Evolutionary conservation across 1,284 basidiomycete species (phyloP).

Genomic region (Abortiporus biennis): DNA sequence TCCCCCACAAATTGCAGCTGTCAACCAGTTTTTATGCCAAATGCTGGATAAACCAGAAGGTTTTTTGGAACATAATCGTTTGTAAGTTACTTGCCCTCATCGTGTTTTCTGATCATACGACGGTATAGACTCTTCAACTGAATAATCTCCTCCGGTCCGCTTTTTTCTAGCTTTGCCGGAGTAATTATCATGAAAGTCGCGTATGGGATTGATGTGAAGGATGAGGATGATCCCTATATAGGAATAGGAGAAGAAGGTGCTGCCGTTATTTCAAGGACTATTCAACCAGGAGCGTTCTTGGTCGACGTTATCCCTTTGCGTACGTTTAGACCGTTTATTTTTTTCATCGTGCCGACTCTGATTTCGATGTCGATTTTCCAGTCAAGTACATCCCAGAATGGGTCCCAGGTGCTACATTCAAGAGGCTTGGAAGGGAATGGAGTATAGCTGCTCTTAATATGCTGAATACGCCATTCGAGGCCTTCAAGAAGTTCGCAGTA

Average conservation of each 20-base stretch:
- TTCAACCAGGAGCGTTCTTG: slow-evolving; percentile 16
- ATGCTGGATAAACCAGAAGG: slow-evolving; percentile 21
- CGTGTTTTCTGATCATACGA: neutral
- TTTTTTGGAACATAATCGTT: slow-evolving; percentile 18
- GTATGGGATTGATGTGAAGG: slow-evolving; percentile 19
- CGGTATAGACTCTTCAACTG: neutral
- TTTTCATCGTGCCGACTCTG: neutral
- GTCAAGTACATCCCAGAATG: slow-evolving; percentile 19
- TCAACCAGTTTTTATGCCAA: slow-evolving; percentile 25
- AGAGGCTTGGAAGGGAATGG: slow-evolving; percentile 16
- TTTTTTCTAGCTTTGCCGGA: slow-evolving; percentile 14
- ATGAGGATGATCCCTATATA: slow-evolving; percentile 16
- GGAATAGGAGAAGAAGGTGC: slow-evolving; percentile 15
- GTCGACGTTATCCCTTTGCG: slow-evolving; percentile 21
- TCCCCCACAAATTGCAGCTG: slow-evolving; percentile 17
- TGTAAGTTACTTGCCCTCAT: slow-evolving; percentile 16
- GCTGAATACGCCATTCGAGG: slow-evolving; percentile 12
- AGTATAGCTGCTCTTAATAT: slow-evolving; percentile 7
- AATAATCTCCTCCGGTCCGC: neutral
- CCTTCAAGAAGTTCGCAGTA: slow-evolving; percentile 12
- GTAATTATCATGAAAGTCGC: slow-evolving; percentile 17
- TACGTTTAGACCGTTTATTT: slow-evolving; percentile 9
- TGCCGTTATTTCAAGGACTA: slow-evolving; percentile 11
- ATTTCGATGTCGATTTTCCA: neutral
- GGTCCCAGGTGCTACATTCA: slow-evolving; percentile 22